Base-by-base conservation (phyloP, 371 early-diverging fungal species). In the Mortierella sp. region DNA sequence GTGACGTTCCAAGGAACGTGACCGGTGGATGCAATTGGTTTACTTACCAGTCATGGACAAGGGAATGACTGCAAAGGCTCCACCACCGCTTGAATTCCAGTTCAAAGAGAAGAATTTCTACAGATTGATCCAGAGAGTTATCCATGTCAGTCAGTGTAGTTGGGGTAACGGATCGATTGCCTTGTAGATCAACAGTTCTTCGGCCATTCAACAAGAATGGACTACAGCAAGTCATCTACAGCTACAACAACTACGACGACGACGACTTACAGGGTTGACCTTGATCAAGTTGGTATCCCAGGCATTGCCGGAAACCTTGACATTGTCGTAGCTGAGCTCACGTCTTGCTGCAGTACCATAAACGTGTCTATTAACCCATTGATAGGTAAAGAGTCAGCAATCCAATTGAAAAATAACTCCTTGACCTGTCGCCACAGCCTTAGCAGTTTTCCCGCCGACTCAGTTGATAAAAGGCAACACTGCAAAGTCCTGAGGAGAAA, bases 281-380 rank as follows among this genome's bases (percentile, higher is more conserved):
- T 95, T 92, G 83, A 97, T 93, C 77, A 96, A 89, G 88, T 99
- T 98, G 76, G 96, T 97, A 84, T 99, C 99, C 98, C 98, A 98
- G 20, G 98, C 98, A 72, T 90, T 94, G 66, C 93, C 84, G 24
- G 97, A 94, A 60, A 97, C 91, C 74, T 95, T 95, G 67, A 98
- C 86, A 87, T 97, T 97, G 85, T 99, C 99, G 78, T 95, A 98
- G 87, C 97, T 94, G 67, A 89, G 85, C 62, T 98, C 98, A 75
- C 96, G 90, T 88, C 96, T 97, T 86, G 90, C 86, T 28, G 91
- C 88, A 5, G 95, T 96, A 65, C 99, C 99, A 81, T 91, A 99
- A 64, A 97, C 97, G 88, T 99, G 99, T 68, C 99, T 87, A 72
- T 22, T 32, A 0, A 26, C 37, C 57, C 62, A 9, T 40, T 43